Evolutionary conservation across 2,329 filamentous ascomycete species (phyloP).

Genomic region (Gnomoniopsis sp.): DNA sequence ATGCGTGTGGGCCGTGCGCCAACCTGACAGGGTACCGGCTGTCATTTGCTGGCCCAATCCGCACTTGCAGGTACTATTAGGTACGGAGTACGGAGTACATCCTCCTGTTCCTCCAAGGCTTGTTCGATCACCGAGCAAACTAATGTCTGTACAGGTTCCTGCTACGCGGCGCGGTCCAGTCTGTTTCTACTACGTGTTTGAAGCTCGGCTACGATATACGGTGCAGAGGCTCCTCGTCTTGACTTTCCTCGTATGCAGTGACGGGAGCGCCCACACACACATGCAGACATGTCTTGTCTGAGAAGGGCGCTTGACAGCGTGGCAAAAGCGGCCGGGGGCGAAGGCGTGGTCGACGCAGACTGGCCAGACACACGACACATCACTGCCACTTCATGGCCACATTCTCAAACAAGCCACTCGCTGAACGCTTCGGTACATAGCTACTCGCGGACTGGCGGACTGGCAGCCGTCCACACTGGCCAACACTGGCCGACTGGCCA

Average conservation of each 20-base stretch:
- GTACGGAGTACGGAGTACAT: background rate
- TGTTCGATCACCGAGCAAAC: no score
- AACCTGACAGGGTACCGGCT: background rate
- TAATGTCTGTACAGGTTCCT: no score
- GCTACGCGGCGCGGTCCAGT: no score
- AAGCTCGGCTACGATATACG: no score
- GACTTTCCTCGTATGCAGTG: no score
- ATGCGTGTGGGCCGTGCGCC: background rate
- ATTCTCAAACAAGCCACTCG: background rate
- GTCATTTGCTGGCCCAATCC: background rate
- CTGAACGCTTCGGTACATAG: background rate
- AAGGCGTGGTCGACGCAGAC: conserved; percentile 2
- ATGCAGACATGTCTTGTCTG: background rate
- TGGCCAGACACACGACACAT: conserved; percentile 2
- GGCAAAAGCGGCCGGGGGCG: background rate
- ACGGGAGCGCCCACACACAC: background rate
- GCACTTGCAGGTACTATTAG: no score
- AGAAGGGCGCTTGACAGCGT: conserved; percentile 8
- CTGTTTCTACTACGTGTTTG: no score
- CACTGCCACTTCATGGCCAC: background rate
- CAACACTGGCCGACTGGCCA: background rate
- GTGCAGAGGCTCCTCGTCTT: no score
- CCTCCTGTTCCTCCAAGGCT: background rate
- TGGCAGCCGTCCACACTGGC: background rate
- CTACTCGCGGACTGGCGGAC: background rate